Evolutionary conservation across 768 basidiomycete species (phyloP).

Genomic region (Rickenella mellea): DNA sequence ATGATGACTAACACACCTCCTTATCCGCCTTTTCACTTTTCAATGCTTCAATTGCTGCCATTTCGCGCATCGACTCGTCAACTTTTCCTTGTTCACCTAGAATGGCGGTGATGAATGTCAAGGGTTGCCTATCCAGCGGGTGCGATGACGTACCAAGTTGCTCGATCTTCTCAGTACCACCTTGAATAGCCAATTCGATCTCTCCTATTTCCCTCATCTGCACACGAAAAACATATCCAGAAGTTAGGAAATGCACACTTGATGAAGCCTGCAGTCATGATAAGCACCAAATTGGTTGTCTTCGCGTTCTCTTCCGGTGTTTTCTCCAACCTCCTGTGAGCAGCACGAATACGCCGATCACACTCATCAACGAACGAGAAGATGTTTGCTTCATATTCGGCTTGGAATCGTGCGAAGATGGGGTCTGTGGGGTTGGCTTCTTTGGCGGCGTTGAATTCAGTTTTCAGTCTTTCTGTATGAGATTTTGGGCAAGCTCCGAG

Average conservation of each 20-base stretch:
- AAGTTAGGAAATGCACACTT: neutral
- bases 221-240: neutral
- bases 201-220: conserved; percentile 99
- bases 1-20: conserved; percentile 48
- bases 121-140: neutral
- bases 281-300: conserved; percentile 79
- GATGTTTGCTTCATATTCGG: conserved; percentile 93
- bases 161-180: conserved; percentile 98
- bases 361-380: conserved; percentile 97
- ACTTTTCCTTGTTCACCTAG: conserved; percentile 97
- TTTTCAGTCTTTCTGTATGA: conserved; percentile 89
- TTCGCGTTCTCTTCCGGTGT: conserved; percentile 99
- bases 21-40: conserved; percentile 95
- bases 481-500: conserved; percentile 95
- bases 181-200: conserved; percentile 97
- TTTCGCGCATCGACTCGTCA: conserved; percentile 96
- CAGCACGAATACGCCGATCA: conserved; percentile 88
- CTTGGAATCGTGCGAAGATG: conserved; percentile 80
- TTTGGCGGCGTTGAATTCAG: conserved; percentile 75
- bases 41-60: conserved; percentile 94
- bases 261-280: conserved; percentile 1
- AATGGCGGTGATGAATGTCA: no score
- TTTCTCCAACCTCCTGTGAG: conserved; percentile 94
- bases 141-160: conserved; percentile 51
- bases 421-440: conserved; percentile 71